These are phyloP conservation scores for Phytophthora rubi DNA, from an alignment of 352 stramenopile species.

Conservation along the genomic window DNA sequence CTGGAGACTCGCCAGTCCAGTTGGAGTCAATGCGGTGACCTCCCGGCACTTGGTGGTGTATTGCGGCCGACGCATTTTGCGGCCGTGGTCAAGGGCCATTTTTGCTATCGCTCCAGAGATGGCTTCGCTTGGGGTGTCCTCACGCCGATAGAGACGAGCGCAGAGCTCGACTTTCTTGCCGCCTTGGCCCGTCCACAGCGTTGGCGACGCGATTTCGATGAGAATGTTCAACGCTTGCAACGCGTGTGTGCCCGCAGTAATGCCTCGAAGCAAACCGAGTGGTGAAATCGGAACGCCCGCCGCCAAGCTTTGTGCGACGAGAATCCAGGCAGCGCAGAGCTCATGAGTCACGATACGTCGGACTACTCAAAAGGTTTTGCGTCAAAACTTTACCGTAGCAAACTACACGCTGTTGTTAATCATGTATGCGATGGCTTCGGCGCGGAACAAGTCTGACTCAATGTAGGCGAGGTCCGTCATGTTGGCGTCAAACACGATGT, in stretches of 20 bases:
- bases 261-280: conserved; percentile 12
- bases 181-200: conserved; percentile 10
- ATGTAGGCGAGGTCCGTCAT: conserved; percentile 24
- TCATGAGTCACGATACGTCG: no score
- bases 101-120: neutral
- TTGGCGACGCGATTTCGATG: conserved; percentile 23
- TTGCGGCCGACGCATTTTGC: no score
- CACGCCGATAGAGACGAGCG: no score
- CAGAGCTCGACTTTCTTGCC: no score
- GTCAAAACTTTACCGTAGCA: neutral
- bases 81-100: no score
- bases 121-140: neutral
- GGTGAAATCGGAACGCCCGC: conserved; percentile 15
- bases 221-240: conserved; percentile 27
- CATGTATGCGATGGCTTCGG: conserved; percentile 23
- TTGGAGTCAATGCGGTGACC: no score
- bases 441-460: conserved; percentile 22
- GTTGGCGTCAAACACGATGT: conserved; percentile 36
- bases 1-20: no score
- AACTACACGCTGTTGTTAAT: conserved; percentile 7
- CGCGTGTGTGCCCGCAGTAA: conserved; percentile 7
- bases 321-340: neutral
- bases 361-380: no score
- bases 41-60: no score
- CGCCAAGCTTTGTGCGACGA: neutral